Evolutionary conservation across 352 stramenopile genomes (phyloP).

Genomic region (Globisporangium middletonii): DNA sequence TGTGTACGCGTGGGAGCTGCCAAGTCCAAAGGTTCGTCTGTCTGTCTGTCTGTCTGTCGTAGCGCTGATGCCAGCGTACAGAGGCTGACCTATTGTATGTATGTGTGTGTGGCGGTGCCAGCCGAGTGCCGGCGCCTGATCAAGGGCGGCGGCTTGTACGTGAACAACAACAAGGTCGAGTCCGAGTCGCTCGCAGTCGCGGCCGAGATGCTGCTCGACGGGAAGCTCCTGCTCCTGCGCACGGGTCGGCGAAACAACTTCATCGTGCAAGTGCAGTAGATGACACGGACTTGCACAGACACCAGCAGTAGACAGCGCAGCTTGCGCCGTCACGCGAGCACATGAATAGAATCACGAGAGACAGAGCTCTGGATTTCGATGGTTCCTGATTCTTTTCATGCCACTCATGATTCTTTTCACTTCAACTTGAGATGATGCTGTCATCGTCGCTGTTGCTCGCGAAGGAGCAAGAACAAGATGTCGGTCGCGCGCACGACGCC

Average conservation of each 20-base stretch:
- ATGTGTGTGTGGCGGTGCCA: constrained; percentile 11
- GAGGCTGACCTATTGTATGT: neutral
- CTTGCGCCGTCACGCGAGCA: no score
- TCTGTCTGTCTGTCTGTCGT: neutral
- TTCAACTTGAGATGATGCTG: neutral
- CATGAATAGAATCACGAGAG: no score
- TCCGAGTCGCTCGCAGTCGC: constrained; percentile 32
- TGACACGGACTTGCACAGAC: neutral
- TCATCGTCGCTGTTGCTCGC: constrained; percentile 27
- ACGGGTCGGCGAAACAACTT: constrained; percentile 78
- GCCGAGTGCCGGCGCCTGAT: constrained; percentile 95
- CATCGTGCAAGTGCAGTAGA: constrained; percentile 53
- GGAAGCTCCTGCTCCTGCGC: constrained; percentile 61
- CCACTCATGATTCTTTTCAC: constrained; percentile 9
- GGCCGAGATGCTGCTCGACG: constrained; percentile 52
- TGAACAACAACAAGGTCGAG: constrained; percentile 87
- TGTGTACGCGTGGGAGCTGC: constrained; percentile 84
- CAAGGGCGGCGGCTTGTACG: constrained; percentile 92
- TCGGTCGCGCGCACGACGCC: constrained; percentile 45
- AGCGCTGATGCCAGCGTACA: no score
- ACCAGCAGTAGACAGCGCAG: no score
- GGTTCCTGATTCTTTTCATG: neutral
- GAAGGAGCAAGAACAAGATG: constrained; percentile 44
- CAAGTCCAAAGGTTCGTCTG: constrained; percentile 85
- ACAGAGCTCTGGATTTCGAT: neutral